phyloP scores from a whole-genome alignment of 2,329 filamentous ascomycete species.

The Cryphonectria japonica region DNA sequence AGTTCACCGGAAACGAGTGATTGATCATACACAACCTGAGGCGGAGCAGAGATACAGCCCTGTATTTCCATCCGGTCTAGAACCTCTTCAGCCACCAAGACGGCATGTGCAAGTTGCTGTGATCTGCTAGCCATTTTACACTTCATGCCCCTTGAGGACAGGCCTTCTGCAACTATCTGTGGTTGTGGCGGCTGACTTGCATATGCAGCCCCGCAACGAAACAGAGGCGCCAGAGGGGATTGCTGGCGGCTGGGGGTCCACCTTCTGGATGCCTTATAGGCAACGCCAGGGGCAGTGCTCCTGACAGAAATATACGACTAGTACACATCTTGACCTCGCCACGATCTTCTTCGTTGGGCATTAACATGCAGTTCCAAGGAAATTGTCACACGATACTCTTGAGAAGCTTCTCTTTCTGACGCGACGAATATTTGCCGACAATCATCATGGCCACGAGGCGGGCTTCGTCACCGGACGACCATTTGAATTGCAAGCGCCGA shows the following conservation, averaged over 20 bases:
- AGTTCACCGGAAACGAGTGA: not conserved
- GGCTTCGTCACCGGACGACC: not conserved
- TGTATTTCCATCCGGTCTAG: not conserved
- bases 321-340: not conserved
- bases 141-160: not conserved
- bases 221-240: not conserved
- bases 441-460: not conserved
- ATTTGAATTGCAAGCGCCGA: not conserved
- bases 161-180: not conserved
- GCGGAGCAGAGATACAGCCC: not conserved
- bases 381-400: not conserved
- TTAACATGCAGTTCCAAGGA: not conserved
- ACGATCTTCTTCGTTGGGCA: too few relatives aligned
- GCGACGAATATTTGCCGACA: not conserved
- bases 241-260: not conserved
- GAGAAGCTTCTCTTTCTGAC: not conserved
- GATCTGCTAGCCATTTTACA: not conserved
- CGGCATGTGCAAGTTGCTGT: not conserved
- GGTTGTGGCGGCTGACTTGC: not conserved
- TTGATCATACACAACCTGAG: not conserved
- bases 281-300: not conserved
- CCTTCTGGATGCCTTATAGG: not conserved
- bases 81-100: not conserved
- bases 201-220: not conserved
- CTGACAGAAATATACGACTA: not conserved